These are phyloP conservation scores for Stagonosporopsis rhizophila DNA, from an alignment of 2,329 filamentous ascomycete species.

Conservation along the genomic window DNA sequence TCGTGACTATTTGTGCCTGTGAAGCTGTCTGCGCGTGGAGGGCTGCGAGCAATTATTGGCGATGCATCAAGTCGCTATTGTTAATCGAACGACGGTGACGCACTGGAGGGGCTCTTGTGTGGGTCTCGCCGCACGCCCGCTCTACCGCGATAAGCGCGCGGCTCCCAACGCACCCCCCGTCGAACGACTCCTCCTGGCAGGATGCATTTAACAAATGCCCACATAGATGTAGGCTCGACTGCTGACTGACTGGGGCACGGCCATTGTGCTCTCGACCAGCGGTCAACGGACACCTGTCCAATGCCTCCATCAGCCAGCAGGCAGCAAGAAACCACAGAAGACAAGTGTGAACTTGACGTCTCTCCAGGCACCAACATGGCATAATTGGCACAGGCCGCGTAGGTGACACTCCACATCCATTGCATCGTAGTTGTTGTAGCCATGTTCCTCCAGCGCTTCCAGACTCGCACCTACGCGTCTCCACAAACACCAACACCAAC, in stretches of 20 bases:
- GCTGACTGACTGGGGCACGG: too few species aligned
- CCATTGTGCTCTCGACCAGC: not conserved
- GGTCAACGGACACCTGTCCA: not conserved
- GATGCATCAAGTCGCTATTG: slow-evolving; percentile 3
- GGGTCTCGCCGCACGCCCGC: not conserved
- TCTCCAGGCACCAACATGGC: slow-evolving; percentile 4
- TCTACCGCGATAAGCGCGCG: slow-evolving; percentile 13
- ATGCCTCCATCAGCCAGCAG: not conserved
- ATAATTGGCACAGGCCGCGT: not conserved
- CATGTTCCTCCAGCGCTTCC: not conserved
- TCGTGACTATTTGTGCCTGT: not conserved
- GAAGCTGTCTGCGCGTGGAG: not conserved
- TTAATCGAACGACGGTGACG: slow-evolving; percentile 22
- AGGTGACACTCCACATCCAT: not conserved
- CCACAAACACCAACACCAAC: not conserved
- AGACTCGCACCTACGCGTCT: not conserved
- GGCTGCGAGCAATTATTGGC: not conserved
- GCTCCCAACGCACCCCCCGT: not conserved
- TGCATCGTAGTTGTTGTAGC: too few species aligned
- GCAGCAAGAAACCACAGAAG: not conserved
- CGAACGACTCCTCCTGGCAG: too few species aligned
- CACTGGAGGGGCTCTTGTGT: slow-evolving; percentile 20
- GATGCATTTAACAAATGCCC: too few species aligned
- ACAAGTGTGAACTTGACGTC: not conserved
- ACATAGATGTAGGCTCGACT: too few species aligned